Base-by-base conservation (phyloP, 352 stramenopile species). In the Phytophthora chlamydospora region DNA sequence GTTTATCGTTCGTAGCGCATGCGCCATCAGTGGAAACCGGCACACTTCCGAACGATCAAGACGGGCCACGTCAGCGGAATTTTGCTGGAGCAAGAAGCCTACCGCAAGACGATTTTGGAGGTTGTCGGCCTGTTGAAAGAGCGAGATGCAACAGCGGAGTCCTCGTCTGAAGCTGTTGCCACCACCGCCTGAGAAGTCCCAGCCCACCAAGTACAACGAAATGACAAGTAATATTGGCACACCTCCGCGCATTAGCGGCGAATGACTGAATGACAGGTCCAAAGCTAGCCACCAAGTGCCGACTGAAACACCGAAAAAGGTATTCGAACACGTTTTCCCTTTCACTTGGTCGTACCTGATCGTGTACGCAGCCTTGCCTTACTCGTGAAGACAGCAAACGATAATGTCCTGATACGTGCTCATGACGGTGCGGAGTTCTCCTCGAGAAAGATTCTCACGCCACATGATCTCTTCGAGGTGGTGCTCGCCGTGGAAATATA, bases 391-490 rank as follows among this genome's bases (percentile, higher is more conserved):
- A 62, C 80, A 90, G 48, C 78, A 91, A 11, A 93, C 85, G 29
- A 94, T 85, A 44, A 93, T 93, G 36, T 92, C 81, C 51, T 89
- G 75, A 64, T 95, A 96, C n/a, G 83, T 91, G 59, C 75, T 91
- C 50, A 96, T 71, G 21, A 95, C 84, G 0, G 80, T 90, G 21
- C 84, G 81, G 14, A 96, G 57, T 40, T 93, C 88, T n/a, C 78
- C 87, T 3, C 88, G 79, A 1, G 82, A 90, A 1, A 96, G 59
- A 24, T 92, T 95, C 45, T 96, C 88, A 12, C 88, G 73, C 88
- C 88, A 96, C 88, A 96, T 96, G 52, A 96, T 96, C 68, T 96
- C 88, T 67, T 93, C 88, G 12, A 95, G 61, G 54, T 96, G 88
- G 48, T 95, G 78, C 41, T 96, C 81, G 35, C 88, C 88, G 38